These are phyloP conservation scores for Suaeda aralocaspica DNA, from an alignment of 148 eudicot species.

Conservation along the genomic window DNA sequence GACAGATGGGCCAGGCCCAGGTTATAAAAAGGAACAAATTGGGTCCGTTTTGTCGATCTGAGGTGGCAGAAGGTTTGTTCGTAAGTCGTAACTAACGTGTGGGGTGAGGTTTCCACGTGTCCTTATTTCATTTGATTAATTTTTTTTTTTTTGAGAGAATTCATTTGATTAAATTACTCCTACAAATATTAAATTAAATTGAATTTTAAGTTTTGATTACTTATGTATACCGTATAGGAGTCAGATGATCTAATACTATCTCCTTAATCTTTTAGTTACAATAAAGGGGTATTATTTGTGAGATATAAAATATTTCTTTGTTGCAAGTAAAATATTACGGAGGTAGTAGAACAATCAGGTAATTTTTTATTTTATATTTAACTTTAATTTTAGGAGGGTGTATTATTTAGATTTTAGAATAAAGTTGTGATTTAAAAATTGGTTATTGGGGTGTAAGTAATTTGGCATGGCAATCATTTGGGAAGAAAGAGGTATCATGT, in stretches of 20 bases:
- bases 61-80: slow-evolving; percentile 5
- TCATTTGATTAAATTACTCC: too few relatives aligned
- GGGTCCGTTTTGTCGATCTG: slow-evolving; percentile 22
- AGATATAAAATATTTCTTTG: too few relatives aligned
- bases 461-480: slow-evolving; percentile 10
- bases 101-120: slow-evolving; percentile 11
- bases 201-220: too few relatives aligned
- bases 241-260: too few relatives aligned
- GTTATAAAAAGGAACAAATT: slow-evolving; percentile 6
- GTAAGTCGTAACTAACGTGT: neutral
- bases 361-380: neutral
- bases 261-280: too few relatives aligned
- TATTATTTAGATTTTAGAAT: too few relatives aligned
- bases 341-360: slow-evolving; percentile 13
- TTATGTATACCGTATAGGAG: too few relatives aligned
- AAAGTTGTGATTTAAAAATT: neutral
- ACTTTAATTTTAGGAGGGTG: neutral
- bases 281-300: too few relatives aligned
- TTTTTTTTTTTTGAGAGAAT: too few relatives aligned
- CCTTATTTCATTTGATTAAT: slow-evolving; percentile 7
- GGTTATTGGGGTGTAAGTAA: neutral
- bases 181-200: too few relatives aligned
- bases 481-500: neutral
- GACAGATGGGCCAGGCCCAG: slow-evolving; percentile 45
- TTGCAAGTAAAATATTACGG: slow-evolving; percentile 20